Evolutionary conservation across 495 filamentous ascomycete genomes (phyloP).

Genomic region (Penicillium pancosmium): DNA sequence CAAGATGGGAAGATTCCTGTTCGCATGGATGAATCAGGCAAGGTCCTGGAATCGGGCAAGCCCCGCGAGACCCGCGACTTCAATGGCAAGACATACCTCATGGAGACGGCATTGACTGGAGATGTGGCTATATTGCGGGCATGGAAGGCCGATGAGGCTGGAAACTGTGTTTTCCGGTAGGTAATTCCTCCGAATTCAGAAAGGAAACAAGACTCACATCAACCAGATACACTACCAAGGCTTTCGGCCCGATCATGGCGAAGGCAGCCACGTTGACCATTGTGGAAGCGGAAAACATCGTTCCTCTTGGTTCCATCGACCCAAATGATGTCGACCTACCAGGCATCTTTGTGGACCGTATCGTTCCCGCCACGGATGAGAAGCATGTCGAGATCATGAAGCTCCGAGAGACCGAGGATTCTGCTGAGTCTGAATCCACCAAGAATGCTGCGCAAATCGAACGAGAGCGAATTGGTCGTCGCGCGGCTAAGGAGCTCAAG

Average conservation of each 20-base stretch:
- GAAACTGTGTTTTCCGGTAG: conserved; percentile 88
- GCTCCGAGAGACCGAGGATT: conserved; percentile 59
- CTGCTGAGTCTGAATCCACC: conserved; percentile 51
- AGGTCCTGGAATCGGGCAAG: conserved; percentile 67
- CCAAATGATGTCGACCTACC: conserved; percentile 82
- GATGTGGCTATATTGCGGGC: conserved; percentile 90
- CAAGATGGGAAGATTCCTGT: conserved; percentile 84
- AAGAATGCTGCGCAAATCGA: conserved; percentile 65
- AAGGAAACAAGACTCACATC: background rate
- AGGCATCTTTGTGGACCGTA: conserved; percentile 85
- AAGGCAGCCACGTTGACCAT: conserved; percentile 86
- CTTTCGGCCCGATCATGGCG: conserved; percentile 87
- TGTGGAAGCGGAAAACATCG: conserved; percentile 90
- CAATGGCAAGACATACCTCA: conserved; percentile 78
- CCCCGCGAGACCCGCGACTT: conserved; percentile 84
- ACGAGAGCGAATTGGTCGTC: conserved; percentile 76
- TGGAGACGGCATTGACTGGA: conserved; percentile 82
- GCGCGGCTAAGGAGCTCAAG: conserved; percentile 91
- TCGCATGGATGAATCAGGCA: conserved; percentile 73
- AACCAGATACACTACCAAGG: conserved; percentile 51
- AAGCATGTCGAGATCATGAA: conserved; percentile 88
- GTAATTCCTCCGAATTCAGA: conserved; percentile 60
- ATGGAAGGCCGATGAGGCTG: conserved; percentile 82
- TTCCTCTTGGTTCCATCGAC: conserved; percentile 77
- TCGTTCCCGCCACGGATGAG: conserved; percentile 72